Conservation (phyloP, 352 stramenopile genomes). For the Phytophthora sojae region DNA sequence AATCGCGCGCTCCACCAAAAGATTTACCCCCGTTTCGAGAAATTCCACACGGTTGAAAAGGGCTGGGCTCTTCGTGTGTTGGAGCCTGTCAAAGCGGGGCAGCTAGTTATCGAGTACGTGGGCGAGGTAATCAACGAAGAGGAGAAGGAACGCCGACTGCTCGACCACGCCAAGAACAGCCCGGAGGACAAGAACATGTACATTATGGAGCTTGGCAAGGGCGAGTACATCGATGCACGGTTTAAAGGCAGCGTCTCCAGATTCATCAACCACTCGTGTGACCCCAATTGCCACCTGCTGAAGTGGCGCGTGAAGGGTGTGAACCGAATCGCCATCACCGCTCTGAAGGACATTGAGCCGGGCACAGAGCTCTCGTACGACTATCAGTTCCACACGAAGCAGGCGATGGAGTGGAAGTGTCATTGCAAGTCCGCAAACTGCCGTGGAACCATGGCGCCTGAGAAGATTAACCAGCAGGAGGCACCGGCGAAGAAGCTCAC, state of each 20-base stretch:
- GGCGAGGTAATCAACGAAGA: constrained; percentile 95
- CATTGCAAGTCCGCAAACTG: constrained; percentile 85
- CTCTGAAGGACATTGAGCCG: constrained; percentile 86
- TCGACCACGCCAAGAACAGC: constrained; percentile 84
- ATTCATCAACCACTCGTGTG: constrained; percentile 98
- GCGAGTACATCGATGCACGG: constrained; percentile 96
- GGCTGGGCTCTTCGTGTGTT: constrained; percentile 91
- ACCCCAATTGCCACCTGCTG: constrained; percentile 95
- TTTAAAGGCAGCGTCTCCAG: constrained; percentile 94
- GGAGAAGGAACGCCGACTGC: constrained; percentile 90
- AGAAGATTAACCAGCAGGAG: constrained; percentile 70
- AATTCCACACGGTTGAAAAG: constrained; percentile 88
- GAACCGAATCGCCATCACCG: constrained; percentile 94
- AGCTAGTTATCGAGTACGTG: constrained; percentile 95
- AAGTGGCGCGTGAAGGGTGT: constrained; percentile 95
- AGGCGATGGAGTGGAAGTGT: constrained; percentile 89
- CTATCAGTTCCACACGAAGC: constrained; percentile 94
- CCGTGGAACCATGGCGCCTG: constrained; percentile 87
- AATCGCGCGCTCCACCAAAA: constrained; percentile 92
- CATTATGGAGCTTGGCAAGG: constrained; percentile 93
- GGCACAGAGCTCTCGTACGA: constrained; percentile 95
- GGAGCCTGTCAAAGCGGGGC: constrained; percentile 82
- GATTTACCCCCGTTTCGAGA: constrained; percentile 74
- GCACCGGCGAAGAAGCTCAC: constrained; percentile 67
- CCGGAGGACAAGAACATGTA: constrained; percentile 97